Base-by-base conservation (phyloP, 192 early-diverging fungal genomes). In the Backusella tuberculispora region DNA sequence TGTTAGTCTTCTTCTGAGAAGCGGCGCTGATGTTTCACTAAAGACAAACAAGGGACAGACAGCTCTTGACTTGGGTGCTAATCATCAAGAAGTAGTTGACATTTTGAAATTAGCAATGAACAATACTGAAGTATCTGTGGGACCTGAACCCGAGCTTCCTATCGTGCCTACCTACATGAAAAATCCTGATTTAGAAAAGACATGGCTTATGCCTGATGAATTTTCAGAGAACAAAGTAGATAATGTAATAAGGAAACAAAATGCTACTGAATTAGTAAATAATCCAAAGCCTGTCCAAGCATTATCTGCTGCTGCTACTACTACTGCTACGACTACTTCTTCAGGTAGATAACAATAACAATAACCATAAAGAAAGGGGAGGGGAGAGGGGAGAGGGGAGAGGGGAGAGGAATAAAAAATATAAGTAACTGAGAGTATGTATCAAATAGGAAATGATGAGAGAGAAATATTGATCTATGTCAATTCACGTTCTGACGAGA, bases 161-260 rank as follows among this genome's bases (percentile, higher is more conserved):
- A 88, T 93, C 73, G 76, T 88, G 3, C 90, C 92, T 41, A 86
- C 86, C 38, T 93, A 93, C 50, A 75, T 93, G 38, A 76, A 81
- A 26, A 82, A 91, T 14, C 92, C 92, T 0, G 90, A 93, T 37
- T 81, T 93, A n/a, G 81, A 85, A 37, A 91, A 91, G 75, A 79
- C 86, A 0, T 93, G 92, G 92, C 84, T 84, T 15, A 69, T 88
- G 60, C 92, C 92, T 1, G 90, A 90, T 4, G 87, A 84, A 37
- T 84, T 83, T 19, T 75, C 85, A 3, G 85, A 85, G n/a, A 80
- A 75, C 15, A 75, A 69, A 29, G 29, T 78, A 5, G 63, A 70
- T 24, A 60, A 68, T 37, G 38, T 76, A 3, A 42, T 78, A 24
- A 46, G 73, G 56, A 44, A 63, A 29, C 70, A 78, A 48, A 69